Evolutionary conservation across 2,329 filamentous ascomycete species (phyloP), one percentile per base, ranked within the genome.

Genomic region (Cordyceps pruinosa): DNA sequence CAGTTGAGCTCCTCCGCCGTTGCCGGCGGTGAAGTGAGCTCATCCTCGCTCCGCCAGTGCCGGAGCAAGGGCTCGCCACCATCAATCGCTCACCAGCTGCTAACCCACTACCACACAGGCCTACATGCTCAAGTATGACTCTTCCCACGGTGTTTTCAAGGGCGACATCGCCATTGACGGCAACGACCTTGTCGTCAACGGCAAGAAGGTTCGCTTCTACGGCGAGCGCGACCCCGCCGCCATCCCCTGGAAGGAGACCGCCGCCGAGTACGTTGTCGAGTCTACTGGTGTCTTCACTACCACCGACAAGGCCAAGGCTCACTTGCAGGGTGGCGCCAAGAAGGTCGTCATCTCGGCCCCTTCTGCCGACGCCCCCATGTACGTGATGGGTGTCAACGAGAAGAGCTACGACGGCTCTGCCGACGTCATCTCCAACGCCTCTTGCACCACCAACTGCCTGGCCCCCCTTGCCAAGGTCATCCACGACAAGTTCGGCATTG

Each of bases 51-150:
- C 4, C 8, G 7, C 25, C n/a, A 8, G 37, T 37, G 28, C 25
- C 19, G 23, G 5, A 42, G 28, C 37, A 32, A 53, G 19, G 13
- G 25, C 17, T 44, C n/a, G 17, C 23, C 47, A 37, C 15, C 6
- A 8, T n/a, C 17, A 45, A 28, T 46, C 8, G 13, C 23, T 56
- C 44, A 60, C 49, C 13, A 35, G 41, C 41, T 37, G 51, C 50
- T 57, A 51, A 41, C 64, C 34, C 8, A 25, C 17, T 41, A 54
- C 52, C 37, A 35, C 59, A 26, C 63, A 96, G 91, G 90, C 89
- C 74, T 97, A 97, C 87, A 97, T 97, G 94, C 88, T 99, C 81
- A 95, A 96, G 84, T 97, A 97, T 77, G 94, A 99, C 84, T 91
- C 89, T 69, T 91, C 89, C 76, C 94, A 99, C 85, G 94, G 94